These are phyloP conservation scores for Mariannaea elegans DNA, from an alignment of 2,329 filamentous ascomycete genomes.

Conservation along the genomic window DNA sequence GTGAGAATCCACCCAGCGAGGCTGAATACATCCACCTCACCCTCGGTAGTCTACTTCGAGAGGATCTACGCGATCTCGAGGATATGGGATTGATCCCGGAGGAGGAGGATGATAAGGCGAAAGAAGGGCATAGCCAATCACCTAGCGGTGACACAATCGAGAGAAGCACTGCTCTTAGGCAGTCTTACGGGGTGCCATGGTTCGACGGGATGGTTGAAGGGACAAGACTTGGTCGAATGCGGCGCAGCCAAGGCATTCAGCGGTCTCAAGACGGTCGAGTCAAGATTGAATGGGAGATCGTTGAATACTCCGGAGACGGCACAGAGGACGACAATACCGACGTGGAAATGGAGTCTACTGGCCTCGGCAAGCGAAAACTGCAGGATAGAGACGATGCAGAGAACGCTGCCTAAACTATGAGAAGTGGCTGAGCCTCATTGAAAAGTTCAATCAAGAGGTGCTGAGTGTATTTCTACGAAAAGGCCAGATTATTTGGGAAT, in stretches of 20 bases:
- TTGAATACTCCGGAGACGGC: constrained; percentile 71
- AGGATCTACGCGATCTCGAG: constrained; percentile 77
- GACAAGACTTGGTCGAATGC: constrained; percentile 74
- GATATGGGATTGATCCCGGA: constrained; percentile 77
- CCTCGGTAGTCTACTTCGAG: constrained; percentile 76
- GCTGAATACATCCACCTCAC: constrained; percentile 83
- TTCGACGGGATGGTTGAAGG: constrained; percentile 84
- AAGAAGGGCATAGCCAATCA: constrained; percentile 16
- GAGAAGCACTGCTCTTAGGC: constrained; percentile 47
- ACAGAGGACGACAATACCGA: constrained; percentile 46
- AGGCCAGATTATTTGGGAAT: too few relatives aligned
- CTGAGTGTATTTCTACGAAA: too few relatives aligned
- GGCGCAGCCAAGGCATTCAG: constrained; percentile 65
- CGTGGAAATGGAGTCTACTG: constrained; percentile 45
- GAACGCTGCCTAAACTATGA: constrained; percentile 16
- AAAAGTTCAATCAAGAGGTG: too few relatives aligned
- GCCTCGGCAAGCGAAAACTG: constrained; percentile 63
- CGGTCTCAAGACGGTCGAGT: constrained; percentile 69
- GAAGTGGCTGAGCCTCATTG: not conserved
- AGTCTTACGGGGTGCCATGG: constrained; percentile 82
- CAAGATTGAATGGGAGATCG: constrained; percentile 83
- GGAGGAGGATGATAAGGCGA: constrained; percentile 41
- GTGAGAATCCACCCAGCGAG: constrained; percentile 74
- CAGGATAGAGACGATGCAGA: constrained; percentile 50
- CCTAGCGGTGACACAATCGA: constrained; percentile 27